These are phyloP conservation scores for Mortierella polycephala DNA, from an alignment of 371 early-diverging fungal genomes.

Conservation along the genomic window DNA sequence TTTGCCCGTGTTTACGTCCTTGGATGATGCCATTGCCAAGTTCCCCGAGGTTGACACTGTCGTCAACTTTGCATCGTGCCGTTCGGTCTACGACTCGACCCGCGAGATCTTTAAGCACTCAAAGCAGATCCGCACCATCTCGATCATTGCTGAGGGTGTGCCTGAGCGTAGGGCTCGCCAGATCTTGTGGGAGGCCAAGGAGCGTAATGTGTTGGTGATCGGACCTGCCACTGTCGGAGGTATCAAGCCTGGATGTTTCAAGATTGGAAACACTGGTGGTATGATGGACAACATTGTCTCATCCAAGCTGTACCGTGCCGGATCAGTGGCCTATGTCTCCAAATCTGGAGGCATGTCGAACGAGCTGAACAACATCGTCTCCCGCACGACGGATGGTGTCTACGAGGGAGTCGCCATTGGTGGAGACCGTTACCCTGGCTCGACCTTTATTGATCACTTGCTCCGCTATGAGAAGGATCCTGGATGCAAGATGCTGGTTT, in stretches of 20 bases:
- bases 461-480: slow-evolving; percentile 94
- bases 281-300: slow-evolving; percentile 99
- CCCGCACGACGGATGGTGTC: slow-evolving; percentile 96
- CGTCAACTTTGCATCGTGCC: slow-evolving; percentile 98
- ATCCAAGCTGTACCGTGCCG: slow-evolving; percentile 95
- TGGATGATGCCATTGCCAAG: slow-evolving; percentile 85
- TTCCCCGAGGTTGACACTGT: slow-evolving; percentile 95
- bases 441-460: slow-evolving; percentile 98
- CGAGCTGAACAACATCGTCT: slow-evolving; percentile 98
- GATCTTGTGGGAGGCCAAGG: slow-evolving; percentile 86
- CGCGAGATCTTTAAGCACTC: slow-evolving; percentile 82
- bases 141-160: slow-evolving; percentile 99
- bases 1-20: slow-evolving; percentile 90
- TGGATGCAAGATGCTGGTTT: slow-evolving; percentile 91
- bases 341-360: slow-evolving; percentile 99
- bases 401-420: slow-evolving; percentile 99
- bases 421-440: slow-evolving; percentile 98
- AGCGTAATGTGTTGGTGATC: slow-evolving; percentile 87
- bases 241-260: slow-evolving; percentile 99
- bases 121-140: slow-evolving; percentile 89
- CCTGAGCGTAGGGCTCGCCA: slow-evolving; percentile 96
- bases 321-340: slow-evolving; percentile 97
- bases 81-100: slow-evolving; percentile 93
- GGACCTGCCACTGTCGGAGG: slow-evolving; percentile 99
- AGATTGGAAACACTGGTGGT: slow-evolving; percentile 99